Base-by-base conservation (phyloP, 1,284 basidiomycete species). In the Paramarasmius palmivorus region DNA sequence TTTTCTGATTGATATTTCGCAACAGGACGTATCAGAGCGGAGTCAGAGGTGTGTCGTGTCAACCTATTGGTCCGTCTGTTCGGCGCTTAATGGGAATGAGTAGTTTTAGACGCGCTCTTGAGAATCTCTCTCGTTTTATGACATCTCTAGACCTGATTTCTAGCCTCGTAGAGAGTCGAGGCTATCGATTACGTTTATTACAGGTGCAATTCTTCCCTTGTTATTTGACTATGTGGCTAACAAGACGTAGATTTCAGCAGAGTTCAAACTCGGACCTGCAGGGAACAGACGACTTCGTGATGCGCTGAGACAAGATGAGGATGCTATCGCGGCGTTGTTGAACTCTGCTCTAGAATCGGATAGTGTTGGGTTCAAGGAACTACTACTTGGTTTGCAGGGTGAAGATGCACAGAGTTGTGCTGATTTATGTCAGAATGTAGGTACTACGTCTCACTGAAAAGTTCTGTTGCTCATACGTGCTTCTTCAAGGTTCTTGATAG, bases 371-470 rank as follows among this genome's bases (percentile, higher is more conserved):
- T 25, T 50, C 29, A 61, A 58, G 47, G 56, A 60, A 49, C 39
- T 45, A 2, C 29, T 63, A 20, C 37, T 59, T 10, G 52, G 49
- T n/a, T 54, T 61, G 15, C 57, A 58, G 36, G 60, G 58, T 8
- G 56, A 54, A 32, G 61, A 58, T 50, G 60, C 61, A 12, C 60
- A 63, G 44, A 51, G 53, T 38, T 60, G 55, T 26, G 56, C 61
- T 10, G 61, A 63, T 44, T 50, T 63, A 17, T 57, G 61, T 6
- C 61, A 63, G 52, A 58, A 61, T 26, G 58, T 63, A 38, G 12
- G 52, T 34, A n/a, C 3, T 12, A n/a, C n/a, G n/a, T n/a, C n/a
- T n/a, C n/a, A n/a, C n/a, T n/a, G n/a, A n/a, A n/a, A n/a, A n/a
- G n/a, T n/a, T 32, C 29, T 32, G 7, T 32, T 32, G 6, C 12